Conservation (phyloP, 2,329 filamentous ascomycete genomes). For the Aaosphaeria arxii region DNA sequence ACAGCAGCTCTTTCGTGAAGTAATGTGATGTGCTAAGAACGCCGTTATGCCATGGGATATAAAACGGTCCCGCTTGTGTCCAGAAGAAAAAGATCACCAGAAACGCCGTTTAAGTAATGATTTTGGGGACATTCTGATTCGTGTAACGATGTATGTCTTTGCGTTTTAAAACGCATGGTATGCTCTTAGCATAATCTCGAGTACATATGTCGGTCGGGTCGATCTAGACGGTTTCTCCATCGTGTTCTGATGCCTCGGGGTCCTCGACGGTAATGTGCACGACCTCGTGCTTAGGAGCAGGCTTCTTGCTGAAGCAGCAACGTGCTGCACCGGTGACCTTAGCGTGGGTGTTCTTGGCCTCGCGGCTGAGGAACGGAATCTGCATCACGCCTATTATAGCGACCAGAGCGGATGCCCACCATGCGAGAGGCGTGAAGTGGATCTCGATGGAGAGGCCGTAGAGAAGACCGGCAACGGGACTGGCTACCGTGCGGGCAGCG, state of each 20-base stretch:
- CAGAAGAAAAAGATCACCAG: too few species aligned
- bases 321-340: conserved; percentile 21
- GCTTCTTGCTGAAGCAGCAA: conserved; percentile 16
- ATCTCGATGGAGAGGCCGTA: conserved; percentile 60
- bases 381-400: conserved; percentile 57
- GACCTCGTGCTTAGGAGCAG: conserved; percentile 11
- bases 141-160: too few species aligned
- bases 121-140: too few species aligned
- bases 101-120: too few species aligned
- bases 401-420: conserved; percentile 58
- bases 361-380: conserved; percentile 53
- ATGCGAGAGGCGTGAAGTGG: conserved; percentile 59
- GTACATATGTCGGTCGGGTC: too few species aligned
- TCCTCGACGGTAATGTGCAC: conserved; percentile 26
- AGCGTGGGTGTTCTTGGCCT: conserved; percentile 36
- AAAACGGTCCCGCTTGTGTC: too few species aligned
- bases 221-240: not conserved
- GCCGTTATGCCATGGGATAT: too few species aligned
- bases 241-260: conserved; percentile 2
- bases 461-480: conserved; percentile 64
- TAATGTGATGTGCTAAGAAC: too few species aligned
- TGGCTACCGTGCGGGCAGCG: conserved; percentile 66
- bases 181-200: too few species aligned
- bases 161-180: too few species aligned
- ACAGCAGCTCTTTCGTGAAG: too few species aligned